Conservation (phyloP, 2,329 filamentous ascomycete genomes). For the Trichoderma semiorbis region DNA sequence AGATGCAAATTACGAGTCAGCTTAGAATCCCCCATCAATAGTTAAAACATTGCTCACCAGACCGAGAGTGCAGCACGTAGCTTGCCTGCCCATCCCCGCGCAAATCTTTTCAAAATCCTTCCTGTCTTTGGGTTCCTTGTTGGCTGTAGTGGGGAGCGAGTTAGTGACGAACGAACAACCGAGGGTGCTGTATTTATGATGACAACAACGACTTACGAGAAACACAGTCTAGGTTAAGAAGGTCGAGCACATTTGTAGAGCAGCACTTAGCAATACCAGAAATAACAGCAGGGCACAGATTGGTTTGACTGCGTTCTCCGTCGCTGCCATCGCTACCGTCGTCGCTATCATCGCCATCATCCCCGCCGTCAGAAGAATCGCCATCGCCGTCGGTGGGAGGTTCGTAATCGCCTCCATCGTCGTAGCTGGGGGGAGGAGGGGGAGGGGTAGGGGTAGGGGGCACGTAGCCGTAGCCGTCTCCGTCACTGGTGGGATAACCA, state of each 20-base stretch:
- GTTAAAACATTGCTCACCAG: constrained; percentile 8
- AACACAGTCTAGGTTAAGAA: constrained; percentile 4
- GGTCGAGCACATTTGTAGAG: not conserved
- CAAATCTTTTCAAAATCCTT: not conserved
- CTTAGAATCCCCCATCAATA: not conserved
- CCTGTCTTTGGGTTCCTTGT: not conserved
- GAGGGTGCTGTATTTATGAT: not conserved
- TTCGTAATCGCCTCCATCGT: not conserved
- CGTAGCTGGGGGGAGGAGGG: not conserved
- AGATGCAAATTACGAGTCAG: not conserved
- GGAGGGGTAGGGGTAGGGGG: not conserved
- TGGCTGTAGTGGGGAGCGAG: not conserved
- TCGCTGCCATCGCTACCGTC: not conserved
- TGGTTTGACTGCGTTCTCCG: not conserved
- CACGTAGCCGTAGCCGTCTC: not conserved
- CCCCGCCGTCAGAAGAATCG: not conserved
- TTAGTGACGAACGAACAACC: not conserved
- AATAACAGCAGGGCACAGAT: not conserved
- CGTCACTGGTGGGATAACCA: not conserved
- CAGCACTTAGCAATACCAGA: constrained; percentile 12
- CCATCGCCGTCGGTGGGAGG: not conserved
- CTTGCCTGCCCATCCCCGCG: not conserved
- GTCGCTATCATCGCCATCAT: not conserved
- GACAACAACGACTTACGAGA: not conserved
- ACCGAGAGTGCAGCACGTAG: constrained; percentile 12